Conservation (phyloP, 1,284 basidiomycete species). For the Sanghuangporus baumii region DNA sequence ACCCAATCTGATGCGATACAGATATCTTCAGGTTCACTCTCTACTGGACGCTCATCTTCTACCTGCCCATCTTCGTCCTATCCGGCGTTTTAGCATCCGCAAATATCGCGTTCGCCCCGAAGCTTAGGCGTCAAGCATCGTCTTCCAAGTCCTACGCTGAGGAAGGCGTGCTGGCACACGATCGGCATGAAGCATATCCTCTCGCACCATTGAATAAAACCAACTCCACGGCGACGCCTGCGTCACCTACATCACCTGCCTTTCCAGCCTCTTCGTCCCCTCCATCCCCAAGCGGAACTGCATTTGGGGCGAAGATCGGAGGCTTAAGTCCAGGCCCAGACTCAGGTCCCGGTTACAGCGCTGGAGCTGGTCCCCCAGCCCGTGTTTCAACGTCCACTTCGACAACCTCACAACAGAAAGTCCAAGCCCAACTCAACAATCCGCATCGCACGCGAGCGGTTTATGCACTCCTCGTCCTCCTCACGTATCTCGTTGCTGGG, state of each 20-base stretch:
- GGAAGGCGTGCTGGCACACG: not conserved
- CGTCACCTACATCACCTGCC: not conserved
- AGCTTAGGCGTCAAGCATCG: constrained; percentile 3
- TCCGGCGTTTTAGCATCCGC: constrained; percentile 68
- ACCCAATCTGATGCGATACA: constrained; percentile 30
- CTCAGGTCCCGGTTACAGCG: not conserved
- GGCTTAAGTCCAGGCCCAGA: constrained; percentile 14
- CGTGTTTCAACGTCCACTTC: constrained; percentile 19
- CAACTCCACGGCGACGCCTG: not conserved
- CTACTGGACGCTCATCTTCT: constrained; percentile 78
- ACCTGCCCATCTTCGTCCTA: constrained; percentile 63
- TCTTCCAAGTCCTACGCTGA: not conserved
- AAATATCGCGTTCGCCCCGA: constrained; percentile 56
- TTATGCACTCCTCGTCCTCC: constrained; percentile 61
- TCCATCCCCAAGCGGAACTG: not conserved
- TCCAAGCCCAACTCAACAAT: constrained; percentile 27
- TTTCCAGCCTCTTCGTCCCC: not conserved
- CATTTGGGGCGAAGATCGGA: not conserved
- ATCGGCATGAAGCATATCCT: not conserved
- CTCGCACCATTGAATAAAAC: not conserved
- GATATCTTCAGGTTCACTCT: constrained; percentile 81
- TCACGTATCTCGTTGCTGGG: constrained; percentile 51
- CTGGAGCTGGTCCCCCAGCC: not conserved
- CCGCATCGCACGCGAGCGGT: constrained; percentile 51
- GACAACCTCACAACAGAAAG: not conserved